Evolutionary conservation across 2,329 filamentous ascomycete species (phyloP).

Genomic region (Ceratocystis eucalypticola): DNA sequence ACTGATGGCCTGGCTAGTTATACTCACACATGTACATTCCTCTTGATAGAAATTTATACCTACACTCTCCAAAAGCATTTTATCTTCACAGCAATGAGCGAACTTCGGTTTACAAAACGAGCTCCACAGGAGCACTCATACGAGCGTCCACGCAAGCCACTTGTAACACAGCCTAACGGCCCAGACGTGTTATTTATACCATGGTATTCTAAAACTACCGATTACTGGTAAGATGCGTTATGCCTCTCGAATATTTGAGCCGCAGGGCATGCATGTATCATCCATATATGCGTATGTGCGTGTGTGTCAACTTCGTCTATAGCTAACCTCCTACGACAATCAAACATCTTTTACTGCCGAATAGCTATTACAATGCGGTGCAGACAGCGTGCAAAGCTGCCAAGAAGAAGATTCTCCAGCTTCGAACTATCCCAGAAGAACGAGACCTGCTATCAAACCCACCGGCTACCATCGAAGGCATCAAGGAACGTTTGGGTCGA

Average conservation of each 20-base stretch:
- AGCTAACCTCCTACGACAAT: background rate
- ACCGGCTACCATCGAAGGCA: background rate
- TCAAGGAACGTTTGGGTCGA: background rate
- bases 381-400: slow-evolving; percentile 13
- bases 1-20: background rate
- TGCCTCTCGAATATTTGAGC: background rate
- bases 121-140: slow-evolving; percentile 10
- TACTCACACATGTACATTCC: background rate
- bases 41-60: background rate
- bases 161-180: background rate
- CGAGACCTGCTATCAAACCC: background rate
- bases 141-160: slow-evolving; percentile 1
- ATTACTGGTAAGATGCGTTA: slow-evolving; percentile 14
- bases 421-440: slow-evolving; percentile 10
- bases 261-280: background rate
- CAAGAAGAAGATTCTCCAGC: slow-evolving; percentile 14
- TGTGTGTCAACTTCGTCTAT: background rate
- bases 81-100: background rate
- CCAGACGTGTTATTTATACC: background rate
- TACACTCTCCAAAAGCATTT: background rate
- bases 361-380: slow-evolving; percentile 15
- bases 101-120: background rate
- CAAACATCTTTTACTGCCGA: background rate
- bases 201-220: slow-evolving; percentile 10
- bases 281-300: background rate